Conservation (phyloP, 2,329 filamentous ascomycete genomes). For the Penicillium corylophilum region DNA sequence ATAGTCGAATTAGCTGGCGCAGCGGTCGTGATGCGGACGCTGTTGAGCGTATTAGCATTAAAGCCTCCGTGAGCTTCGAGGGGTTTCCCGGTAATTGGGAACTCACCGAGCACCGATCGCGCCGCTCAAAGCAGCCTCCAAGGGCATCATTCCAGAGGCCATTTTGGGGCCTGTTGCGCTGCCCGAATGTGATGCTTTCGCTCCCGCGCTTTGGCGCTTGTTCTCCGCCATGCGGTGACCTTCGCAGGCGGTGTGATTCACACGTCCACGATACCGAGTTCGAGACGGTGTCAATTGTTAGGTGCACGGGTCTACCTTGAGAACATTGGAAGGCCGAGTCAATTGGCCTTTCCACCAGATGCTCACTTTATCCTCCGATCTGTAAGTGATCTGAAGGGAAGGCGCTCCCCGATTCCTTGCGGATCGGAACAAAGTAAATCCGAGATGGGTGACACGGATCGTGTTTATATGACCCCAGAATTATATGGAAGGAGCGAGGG, state of each 20-base stretch:
- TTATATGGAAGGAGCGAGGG: not conserved
- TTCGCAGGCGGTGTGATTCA: conserved; percentile 17
- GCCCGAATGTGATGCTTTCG: conserved; percentile 47
- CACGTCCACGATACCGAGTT: conserved; percentile 4
- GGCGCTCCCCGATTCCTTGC: not conserved
- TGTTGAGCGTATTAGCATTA: conserved; percentile 27
- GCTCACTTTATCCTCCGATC: not conserved
- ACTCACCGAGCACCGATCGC: conserved; percentile 62
- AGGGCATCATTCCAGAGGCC: conserved; percentile 48
- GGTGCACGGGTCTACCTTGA: not conserved
- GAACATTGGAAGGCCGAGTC: conserved; percentile 3
- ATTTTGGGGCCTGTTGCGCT: conserved; percentile 37
- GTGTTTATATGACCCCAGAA: not conserved
- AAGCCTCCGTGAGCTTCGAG: not conserved
- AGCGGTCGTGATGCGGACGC: conserved; percentile 59
- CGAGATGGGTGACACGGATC: not conserved
- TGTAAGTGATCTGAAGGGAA: not conserved
- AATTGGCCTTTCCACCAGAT: conserved; percentile 1
- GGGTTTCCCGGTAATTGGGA: not conserved
- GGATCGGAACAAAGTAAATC: not conserved
- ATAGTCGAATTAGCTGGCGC: conserved; percentile 51
- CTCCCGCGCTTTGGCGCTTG: conserved; percentile 57
- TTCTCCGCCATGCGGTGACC: conserved; percentile 53
- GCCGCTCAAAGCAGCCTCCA: conserved; percentile 57
- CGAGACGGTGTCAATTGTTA: not conserved